Evolutionary conservation across 2,329 filamentous ascomycete genomes (phyloP), one percentile per base, ranked within the genome.

Genomic region (Tolypocladium tundrense): DNA sequence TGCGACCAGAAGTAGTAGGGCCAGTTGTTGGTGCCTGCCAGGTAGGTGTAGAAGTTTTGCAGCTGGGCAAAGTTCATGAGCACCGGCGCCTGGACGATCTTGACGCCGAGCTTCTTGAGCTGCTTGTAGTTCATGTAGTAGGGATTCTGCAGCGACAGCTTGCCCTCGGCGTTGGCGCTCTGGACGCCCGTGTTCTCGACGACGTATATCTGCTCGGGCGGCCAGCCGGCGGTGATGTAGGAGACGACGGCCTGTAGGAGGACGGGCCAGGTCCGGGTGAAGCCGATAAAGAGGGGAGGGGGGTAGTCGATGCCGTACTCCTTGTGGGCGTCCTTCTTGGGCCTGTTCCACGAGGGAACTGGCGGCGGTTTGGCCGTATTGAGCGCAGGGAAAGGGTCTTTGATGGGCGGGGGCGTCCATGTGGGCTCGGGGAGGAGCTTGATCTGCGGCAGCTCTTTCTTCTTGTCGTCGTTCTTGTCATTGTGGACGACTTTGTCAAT

Each of bases 201-300:
- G 2, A 85, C 77, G 60, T 80, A 79, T 59, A 85, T 83, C 61
- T 84, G 76, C 24, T 72, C 71, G 0, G 79, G 68, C 1, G 81
- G 82, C 81, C 82, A 85, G 54, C 82, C 82, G 3, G 80, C 79
- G 1, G 81, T 79, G 61, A 85, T 78, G 66, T 85, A 85, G 13
- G 74, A 78, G 11, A 82, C 74, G 1, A 85, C 77, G 3, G 76
- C 72, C 68, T 85, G 82, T 16, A 81, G 74, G 1, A 85, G 72
- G 58, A 84, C 70, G 2, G 77, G 75, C 76, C 77, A 83, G 57
- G 78, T 77, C 40, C 80, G 73, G 0, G 81, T 83, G 69, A 85
- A 85, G n/a, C 81, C 79, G 60, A 85, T 82, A 54, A 84, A 72
- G 10, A 85, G 73, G 2, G 82, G 80, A 4, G 82, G 78, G 7